Base-by-base conservation (phyloP, 305 asterid species). In the Plantago rigida region DNA sequence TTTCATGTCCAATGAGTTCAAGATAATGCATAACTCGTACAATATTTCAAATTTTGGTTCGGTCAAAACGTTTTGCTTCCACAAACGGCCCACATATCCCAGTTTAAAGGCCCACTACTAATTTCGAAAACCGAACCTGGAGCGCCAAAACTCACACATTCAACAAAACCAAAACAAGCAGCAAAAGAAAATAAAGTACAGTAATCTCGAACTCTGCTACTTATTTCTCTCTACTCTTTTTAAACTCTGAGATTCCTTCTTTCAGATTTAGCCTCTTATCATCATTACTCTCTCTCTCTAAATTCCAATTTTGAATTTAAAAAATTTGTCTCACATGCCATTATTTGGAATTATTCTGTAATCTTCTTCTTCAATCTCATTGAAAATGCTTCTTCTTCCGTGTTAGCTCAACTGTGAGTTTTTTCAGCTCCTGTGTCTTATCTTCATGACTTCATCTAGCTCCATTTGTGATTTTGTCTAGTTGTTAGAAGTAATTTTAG, bases 91-190 rank as follows among this genome's bases (percentile, higher is more conserved):
- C 46, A 41, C 13, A 41, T 41, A 3, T 9, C 46, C 46, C 46
- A 11, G 7, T 11, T 41, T 7, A 41, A 15, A 39, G 34, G 41
- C 41, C 63, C 63, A 59, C 52, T 59, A 9, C 3, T 5, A 69
- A 72, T 75, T 87, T 87, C 83, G 81, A 87, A 84, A 72, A 59
- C 69, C 59, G 50, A 73, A 68, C 54, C 53, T 65, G 52, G 63
- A 80, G 82, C 95, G 95, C 90, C 83, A 87, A 87, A 84, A 71
- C 69, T 73, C 73, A 66, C 42, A 63, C 36, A 22, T 2, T 1
- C 59, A 17, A 45, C 36, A 45, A 28, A 14, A 6, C 45, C 45
- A n/a, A 14, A 13, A 31, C 0, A 24, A 24, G 55, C 67, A 24
- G 55, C 67, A 10, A 70, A 28, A 74, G 9, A 69, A 17, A 46